These are phyloP conservation scores for Crithidia brevicula DNA, from an alignment of 208 protist species.

Conservation along the genomic window DNA sequence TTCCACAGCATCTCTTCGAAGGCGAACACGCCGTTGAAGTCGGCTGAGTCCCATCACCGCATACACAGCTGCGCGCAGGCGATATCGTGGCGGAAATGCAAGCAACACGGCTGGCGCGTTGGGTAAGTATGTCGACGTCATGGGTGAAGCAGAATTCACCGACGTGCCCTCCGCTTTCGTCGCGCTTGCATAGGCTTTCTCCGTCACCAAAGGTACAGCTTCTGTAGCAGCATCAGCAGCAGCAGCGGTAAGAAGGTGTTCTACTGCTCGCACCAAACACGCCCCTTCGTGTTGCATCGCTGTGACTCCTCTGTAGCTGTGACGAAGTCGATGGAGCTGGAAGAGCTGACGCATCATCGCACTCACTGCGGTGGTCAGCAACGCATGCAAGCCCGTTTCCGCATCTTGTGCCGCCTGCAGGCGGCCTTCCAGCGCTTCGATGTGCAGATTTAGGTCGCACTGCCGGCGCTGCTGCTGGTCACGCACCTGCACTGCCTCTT, in stretches of 20 bases:
- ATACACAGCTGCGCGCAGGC: no score
- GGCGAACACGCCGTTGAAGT: no score
- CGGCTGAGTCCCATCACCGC: no score
- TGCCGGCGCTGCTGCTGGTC: conserved; percentile 15
- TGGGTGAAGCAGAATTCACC: no score
- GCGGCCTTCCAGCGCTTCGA: conserved; percentile 26
- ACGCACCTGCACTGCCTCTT: background rate
- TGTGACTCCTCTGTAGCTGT: background rate
- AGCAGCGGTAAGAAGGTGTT: conserved; percentile 9
- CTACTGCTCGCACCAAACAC: background rate
- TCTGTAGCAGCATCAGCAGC: no score
- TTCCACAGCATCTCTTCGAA: no score
- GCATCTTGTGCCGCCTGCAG: conserved; percentile 5
- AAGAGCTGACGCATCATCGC: conserved; percentile 7
- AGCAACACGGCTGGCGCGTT: no score
- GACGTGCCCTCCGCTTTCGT: no score
- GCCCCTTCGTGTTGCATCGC: background rate
- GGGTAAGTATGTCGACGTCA: no score
- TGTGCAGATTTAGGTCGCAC: conserved; percentile 19
- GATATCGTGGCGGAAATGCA: no score
- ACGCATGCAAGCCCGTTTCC: conserved; percentile 7
- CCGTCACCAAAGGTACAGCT: no score
- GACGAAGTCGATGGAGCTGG: conserved; percentile 10
- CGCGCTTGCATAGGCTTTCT: no score
- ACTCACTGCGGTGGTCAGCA: conserved; percentile 3